These are phyloP conservation scores for Eragrostis curvula DNA, from an alignment of 176 grass and related monocot genomes.

Conservation along the genomic window DNA sequence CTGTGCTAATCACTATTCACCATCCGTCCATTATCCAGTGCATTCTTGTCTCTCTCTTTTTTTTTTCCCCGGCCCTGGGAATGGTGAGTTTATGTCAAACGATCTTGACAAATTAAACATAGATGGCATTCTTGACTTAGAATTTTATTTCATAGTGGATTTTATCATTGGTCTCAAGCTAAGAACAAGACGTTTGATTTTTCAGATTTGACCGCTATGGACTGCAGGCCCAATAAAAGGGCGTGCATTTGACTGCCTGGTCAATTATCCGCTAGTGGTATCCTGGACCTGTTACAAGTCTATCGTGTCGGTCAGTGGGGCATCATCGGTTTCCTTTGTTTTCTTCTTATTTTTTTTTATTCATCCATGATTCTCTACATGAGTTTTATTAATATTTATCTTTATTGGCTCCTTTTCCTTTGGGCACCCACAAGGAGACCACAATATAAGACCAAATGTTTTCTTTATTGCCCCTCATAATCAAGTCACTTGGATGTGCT, in stretches of 20 bases:
- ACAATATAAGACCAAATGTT: neutral
- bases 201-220: constrained; percentile 17
- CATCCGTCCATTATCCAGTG: constrained; percentile 29
- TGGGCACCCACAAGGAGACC: constrained; percentile 11
- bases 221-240: neutral
- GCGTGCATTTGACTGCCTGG: constrained; percentile 11
- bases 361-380: constrained; percentile 4
- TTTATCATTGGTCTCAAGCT: neutral
- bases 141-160: neutral
- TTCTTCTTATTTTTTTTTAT: neutral
- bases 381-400: neutral
- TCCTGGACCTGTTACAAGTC: constrained; percentile 27
- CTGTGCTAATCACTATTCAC: constrained; percentile 10
- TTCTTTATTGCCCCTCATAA: neutral
- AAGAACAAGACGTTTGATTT: neutral
- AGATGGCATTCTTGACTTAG: neutral
- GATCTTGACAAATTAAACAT: neutral
- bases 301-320: neutral
- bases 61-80: neutral
- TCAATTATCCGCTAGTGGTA: constrained; percentile 26
- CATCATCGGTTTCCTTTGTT: neutral
- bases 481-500: neutral
- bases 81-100: neutral
- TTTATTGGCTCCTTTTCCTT: neutral
- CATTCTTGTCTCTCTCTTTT: neutral